phyloP scores from a whole-genome alignment of 2,329 filamentous ascomycete genomes.

The Triangularia setosa region DNA sequence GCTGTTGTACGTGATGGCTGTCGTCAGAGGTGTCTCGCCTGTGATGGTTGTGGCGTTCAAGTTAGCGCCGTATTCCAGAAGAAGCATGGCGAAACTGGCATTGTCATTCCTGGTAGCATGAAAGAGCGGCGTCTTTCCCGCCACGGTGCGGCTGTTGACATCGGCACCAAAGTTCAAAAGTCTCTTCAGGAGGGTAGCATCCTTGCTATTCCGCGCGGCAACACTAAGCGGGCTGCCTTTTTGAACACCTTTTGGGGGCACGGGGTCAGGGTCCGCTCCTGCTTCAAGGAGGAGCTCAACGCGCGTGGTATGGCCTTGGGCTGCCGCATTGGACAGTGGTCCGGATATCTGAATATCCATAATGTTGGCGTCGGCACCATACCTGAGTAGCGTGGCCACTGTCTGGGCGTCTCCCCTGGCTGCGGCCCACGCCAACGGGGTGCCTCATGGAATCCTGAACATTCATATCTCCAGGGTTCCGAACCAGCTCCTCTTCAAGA shows the following conservation, averaged over 20 bases:
- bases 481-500: neutral
- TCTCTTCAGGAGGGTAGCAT: neutral
- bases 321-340: constrained; percentile 2
- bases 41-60: constrained; percentile 3
- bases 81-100: neutral
- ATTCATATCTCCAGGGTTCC: neutral
- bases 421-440: neutral
- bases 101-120: neutral
- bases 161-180: neutral
- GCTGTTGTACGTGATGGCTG: constrained; percentile 11
- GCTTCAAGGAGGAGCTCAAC: neutral
- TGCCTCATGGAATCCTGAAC: neutral
- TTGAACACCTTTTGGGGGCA: neutral
- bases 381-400: constrained; percentile 7
- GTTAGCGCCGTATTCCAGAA: constrained; percentile 8
- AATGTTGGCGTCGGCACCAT: constrained; percentile 7
- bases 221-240: neutral
- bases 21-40: constrained; percentile 10
- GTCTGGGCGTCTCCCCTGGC: constrained; percentile 3
- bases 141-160: neutral
- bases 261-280: neutral
- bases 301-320: constrained; percentile 6
- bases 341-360: neutral
- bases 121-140: neutral
- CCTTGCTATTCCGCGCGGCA: neutral